Conservation (phyloP, 2,329 filamentous ascomycete genomes). For the Graphiopsis chlorocephala region DNA sequence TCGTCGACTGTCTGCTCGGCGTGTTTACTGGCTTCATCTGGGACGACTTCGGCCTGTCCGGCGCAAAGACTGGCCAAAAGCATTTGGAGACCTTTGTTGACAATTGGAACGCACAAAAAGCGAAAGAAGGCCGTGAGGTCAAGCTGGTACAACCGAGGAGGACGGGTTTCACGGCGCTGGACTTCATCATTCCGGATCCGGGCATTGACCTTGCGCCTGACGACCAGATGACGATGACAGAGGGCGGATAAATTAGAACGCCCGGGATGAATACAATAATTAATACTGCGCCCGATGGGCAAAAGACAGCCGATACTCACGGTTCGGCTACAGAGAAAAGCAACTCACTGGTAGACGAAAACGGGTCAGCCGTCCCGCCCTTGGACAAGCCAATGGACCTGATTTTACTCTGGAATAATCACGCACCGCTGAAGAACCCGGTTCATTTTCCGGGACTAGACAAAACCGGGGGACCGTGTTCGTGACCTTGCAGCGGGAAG, state of each 20-base stretch:
- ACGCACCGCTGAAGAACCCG: background rate
- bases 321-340: background rate
- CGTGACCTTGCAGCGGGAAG: background rate
- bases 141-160: slow-evolving; percentile 74
- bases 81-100: slow-evolving; percentile 78
- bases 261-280: background rate
- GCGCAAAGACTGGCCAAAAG: slow-evolving; percentile 68
- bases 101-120: slow-evolving; percentile 72
- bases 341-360: background rate
- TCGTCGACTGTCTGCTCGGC: slow-evolving; percentile 75
- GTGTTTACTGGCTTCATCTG: slow-evolving; percentile 88
- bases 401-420: background rate
- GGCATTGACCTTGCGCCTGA: slow-evolving; percentile 49
- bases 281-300: background rate
- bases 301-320: background rate
- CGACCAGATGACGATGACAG: background rate
- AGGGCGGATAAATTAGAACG: background rate
- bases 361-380: background rate
- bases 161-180: slow-evolving; percentile 84
- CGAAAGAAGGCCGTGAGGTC: slow-evolving; percentile 59
- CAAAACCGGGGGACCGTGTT: background rate
- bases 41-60: slow-evolving; percentile 82
- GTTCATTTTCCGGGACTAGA: background rate
- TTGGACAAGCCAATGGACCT: background rate
- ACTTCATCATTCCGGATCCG: slow-evolving; percentile 78